Conservation (phyloP, 1,284 basidiomycete genomes). For the Ganoderma lucidum region DNA sequence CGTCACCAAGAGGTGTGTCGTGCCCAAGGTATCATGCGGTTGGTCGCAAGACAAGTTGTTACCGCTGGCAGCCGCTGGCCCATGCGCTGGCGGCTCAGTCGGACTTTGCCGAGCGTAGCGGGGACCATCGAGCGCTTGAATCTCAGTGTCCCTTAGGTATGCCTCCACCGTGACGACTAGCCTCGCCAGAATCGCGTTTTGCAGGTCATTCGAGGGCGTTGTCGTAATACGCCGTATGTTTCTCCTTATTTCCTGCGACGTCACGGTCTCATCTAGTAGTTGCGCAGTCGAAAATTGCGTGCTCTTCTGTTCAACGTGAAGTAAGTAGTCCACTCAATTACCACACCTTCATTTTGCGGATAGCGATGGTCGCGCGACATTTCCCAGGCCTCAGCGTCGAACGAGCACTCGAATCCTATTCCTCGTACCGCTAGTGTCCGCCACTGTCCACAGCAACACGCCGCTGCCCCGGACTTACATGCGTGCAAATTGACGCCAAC, state of each 20-base stretch:
- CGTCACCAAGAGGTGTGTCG: neutral
- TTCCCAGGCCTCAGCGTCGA: neutral
- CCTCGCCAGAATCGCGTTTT: neutral
- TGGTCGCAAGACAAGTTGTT: no score
- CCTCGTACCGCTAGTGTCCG: neutral
- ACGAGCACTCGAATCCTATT: neutral
- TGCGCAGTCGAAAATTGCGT: conserved; percentile 1
- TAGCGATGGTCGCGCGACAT: neutral
- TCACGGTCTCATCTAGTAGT: neutral
- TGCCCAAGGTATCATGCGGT: neutral
- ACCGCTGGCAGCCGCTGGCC: no score
- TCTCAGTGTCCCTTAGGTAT: neutral
- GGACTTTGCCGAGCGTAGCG: neutral
- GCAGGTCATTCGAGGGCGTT: neutral
- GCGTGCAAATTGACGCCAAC: neutral
- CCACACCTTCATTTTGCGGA: neutral
- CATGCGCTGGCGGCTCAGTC: neutral
- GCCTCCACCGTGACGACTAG: no score
- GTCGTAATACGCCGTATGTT: neutral
- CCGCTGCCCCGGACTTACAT: neutral
- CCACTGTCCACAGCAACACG: neutral
- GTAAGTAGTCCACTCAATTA: neutral
- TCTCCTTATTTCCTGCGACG: neutral
- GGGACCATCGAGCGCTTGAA: neutral
- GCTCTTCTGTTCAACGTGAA: neutral